Conservation (phyloP, 2,329 filamentous ascomycete species). For the Leptographium procerum region DNA sequence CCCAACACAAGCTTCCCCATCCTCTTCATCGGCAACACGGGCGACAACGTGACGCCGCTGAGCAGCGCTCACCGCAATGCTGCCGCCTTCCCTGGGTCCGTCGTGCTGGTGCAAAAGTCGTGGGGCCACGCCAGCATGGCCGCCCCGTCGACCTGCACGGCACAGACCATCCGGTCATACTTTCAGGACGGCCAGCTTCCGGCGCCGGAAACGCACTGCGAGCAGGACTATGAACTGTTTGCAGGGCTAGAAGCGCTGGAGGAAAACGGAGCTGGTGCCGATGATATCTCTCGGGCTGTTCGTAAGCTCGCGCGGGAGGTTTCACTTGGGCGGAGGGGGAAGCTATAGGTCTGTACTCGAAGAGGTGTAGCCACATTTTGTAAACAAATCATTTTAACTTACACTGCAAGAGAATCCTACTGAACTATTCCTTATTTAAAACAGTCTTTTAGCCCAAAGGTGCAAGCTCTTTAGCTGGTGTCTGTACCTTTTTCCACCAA, state of each 20-base stretch:
- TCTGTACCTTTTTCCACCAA: too few species aligned
- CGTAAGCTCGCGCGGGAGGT: neutral
- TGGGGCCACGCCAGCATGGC: conserved; percentile 35
- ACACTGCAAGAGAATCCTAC: too few species aligned
- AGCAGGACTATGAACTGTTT: conserved; percentile 8
- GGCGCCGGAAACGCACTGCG: conserved; percentile 2
- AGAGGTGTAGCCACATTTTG: neutral
- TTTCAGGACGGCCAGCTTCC: conserved; percentile 36
- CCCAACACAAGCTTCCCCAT: conserved; percentile 27
- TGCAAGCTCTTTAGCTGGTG: too few species aligned
- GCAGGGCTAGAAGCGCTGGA: neutral
- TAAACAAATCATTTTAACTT: too few species aligned
- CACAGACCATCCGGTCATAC: conserved; percentile 26
- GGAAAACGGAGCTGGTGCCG: neutral
- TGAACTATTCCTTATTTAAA: too few species aligned
- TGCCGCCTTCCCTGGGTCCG: conserved; percentile 20
- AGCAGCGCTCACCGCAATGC: conserved; percentile 18
- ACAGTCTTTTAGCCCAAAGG: too few species aligned
- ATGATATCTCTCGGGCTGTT: neutral
- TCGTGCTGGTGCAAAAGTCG: conserved; percentile 35
- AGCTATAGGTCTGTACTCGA: neutral
- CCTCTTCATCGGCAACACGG: conserved; percentile 28
- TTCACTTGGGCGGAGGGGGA: neutral
- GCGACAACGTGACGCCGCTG: conserved; percentile 35
- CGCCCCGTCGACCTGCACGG: conserved; percentile 31